Evolutionary conservation across 495 filamentous ascomycete genomes (phyloP).

Genomic region (Talaromyces wortmannii): DNA sequence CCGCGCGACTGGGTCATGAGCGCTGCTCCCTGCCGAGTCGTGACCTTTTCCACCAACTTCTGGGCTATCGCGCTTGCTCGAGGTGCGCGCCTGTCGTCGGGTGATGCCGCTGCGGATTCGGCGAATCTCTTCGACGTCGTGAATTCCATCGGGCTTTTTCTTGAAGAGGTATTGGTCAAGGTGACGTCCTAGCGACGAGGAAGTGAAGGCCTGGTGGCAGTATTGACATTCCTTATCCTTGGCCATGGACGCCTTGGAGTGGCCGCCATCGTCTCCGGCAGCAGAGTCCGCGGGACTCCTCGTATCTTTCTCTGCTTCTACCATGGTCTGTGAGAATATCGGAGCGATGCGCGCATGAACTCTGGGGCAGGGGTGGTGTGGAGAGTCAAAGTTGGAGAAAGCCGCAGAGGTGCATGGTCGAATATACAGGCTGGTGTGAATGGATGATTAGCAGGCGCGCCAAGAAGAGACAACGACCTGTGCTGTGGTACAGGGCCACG

Average conservation of each 20-base stretch:
- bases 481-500: not conserved
- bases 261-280: constrained; percentile 26
- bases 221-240: constrained; percentile 85
- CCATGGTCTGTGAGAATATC: not conserved
- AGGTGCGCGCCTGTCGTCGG: constrained; percentile 65
- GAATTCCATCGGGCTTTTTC: constrained; percentile 82
- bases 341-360: not conserved
- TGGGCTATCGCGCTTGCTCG: constrained; percentile 48
- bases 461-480: not conserved
- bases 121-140: constrained; percentile 81
- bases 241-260: constrained; percentile 33
- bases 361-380: not conserved
- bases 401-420: not conserved
- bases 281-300: constrained; percentile 42
- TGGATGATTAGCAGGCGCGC: not conserved
- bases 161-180: constrained; percentile 84
- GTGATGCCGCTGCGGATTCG: constrained; percentile 78
- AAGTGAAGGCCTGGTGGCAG: constrained; percentile 80
- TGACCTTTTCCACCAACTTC: constrained; percentile 26
- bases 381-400: not conserved
- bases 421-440: not conserved
- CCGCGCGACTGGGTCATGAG: constrained; percentile 18
- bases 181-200: constrained; percentile 87
- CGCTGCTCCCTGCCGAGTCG: constrained; percentile 13
- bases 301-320: not conserved